Percentiles rank a stretch among this genome's conserved stretches.
These are phyloP conservation scores for Bacterosira constricta DNA, from an alignment of 108 stramenopile genomes.

Conservation along the genomic window DNA sequence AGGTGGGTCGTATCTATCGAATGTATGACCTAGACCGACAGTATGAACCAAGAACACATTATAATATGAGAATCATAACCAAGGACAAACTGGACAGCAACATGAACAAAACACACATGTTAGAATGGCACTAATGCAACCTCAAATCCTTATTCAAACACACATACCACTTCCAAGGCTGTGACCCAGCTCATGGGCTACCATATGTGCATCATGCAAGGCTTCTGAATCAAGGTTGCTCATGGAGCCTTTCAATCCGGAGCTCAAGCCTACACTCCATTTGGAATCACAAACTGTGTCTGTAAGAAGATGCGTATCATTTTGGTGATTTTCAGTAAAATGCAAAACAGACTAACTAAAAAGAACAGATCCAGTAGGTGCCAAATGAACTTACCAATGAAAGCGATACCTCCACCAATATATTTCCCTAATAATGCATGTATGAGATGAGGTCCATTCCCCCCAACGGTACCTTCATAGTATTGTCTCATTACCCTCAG, in stretches of 20 bases:
- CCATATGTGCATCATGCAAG: conserved; percentile 20
- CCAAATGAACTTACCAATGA: conserved; percentile 9
- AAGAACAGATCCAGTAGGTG: too few species aligned
- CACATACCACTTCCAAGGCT: conserved; percentile 21
- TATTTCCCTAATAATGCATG: conserved; percentile 23
- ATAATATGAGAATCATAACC: not conserved
- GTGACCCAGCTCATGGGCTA: conserved; percentile 29
- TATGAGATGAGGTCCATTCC: not conserved
- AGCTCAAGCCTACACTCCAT: conserved; percentile 19
- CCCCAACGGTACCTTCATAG: not conserved
- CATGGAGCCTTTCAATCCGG: conserved; percentile 18
- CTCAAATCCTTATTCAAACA: too few species aligned
- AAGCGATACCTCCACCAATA: conserved; percentile 35
- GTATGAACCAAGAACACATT: not conserved
- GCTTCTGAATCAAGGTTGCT: conserved; percentile 18
- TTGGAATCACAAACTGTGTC: conserved; percentile 23
- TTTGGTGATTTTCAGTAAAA: too few species aligned
- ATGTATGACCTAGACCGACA: conserved; percentile 24
- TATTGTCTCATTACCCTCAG: conserved; percentile 6
- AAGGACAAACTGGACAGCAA: not conserved
- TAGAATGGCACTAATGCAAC: too few species aligned
- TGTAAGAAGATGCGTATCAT: too few species aligned
- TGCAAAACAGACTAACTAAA: too few species aligned
- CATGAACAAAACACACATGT: not conserved
- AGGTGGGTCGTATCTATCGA: conserved; percentile 20